A percentile compares a stretch with the other conserved stretches of the same genome.
These are phyloP conservation scores for Botrytis byssoidea DNA, from an alignment of 2,329 filamentous ascomycete genomes.

Conservation along the genomic window DNA sequence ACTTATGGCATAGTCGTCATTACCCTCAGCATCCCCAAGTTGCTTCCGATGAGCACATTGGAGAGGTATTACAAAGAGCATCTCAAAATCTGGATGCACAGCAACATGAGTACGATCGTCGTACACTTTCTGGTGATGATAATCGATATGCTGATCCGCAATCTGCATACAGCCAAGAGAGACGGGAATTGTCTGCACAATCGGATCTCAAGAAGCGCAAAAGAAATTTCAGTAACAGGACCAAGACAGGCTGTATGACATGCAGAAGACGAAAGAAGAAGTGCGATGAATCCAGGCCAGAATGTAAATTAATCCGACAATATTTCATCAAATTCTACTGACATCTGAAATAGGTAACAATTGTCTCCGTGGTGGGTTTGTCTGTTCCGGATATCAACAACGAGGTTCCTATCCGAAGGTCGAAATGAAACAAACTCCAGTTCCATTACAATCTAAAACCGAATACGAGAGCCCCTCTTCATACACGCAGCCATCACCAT, in stretches of 20 bases:
- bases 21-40: conserved; percentile 47
- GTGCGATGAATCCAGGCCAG: conserved; percentile 89
- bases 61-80: conserved; percentile 52
- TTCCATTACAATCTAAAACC: conserved; percentile 84
- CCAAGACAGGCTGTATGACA: conserved; percentile 93
- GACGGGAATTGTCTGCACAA: conserved; percentile 45
- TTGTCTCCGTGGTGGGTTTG: conserved; percentile 84
- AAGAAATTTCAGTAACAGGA: conserved; percentile 87
- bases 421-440: conserved; percentile 63
- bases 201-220: conserved; percentile 68
- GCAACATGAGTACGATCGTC: conserved; percentile 39
- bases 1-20: conserved; percentile 35
- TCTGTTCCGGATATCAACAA: conserved; percentile 86
- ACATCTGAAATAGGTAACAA: conserved; percentile 65
- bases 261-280: conserved; percentile 95
- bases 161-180: conserved; percentile 39
- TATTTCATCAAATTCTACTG: conserved; percentile 9
- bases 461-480: conserved; percentile 47
- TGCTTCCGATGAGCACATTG: conserved; percentile 50
- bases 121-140: conserved; percentile 42
- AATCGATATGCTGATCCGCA: conserved; percentile 40
- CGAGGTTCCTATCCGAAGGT: conserved; percentile 77
- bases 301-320: conserved; percentile 64
- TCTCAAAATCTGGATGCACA: conserved; percentile 42
- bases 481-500: conserved; percentile 60